Evolutionary conservation across 1,139 yeast species (phyloP), one percentile per base, ranked within the genome.

Genomic region (Pichia sp.): DNA sequence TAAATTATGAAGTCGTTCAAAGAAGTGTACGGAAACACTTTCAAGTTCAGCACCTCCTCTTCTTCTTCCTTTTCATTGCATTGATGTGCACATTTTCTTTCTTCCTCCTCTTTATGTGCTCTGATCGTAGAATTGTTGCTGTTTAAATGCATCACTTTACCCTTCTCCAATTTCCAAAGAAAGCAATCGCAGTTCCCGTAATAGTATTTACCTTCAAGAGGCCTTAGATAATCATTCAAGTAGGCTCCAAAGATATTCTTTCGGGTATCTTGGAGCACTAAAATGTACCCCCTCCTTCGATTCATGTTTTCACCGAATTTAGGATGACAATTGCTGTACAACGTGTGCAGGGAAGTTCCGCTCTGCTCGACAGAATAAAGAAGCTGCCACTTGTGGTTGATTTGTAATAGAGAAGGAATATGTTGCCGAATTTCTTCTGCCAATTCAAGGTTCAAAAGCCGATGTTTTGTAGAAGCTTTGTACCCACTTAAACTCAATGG

Each of bases 161-260:
- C 74, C 43, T 63, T 67, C 57, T 82, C 86, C 41, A 78, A 67
- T 64, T 87, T 88, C 97, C 97, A 93, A 40, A 93, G 75, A 64
- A 92, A 90, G 65, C 98, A 90, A 69, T 93, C 97, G 1, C 98
- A 97, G 69, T 90, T 92, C 1, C 99, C 99, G 63, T 85, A 87
- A 71, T 85, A 93, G 56, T 90, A 76, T 64, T 80, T 80, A 50
- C 82, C 83, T 49, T 85, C 90, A 62, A 84, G 77, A 5, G 90
- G 85, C 58, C 79, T 82, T 55, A 87, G 78, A 55, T 81, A 76
- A 61, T 90, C 97, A 69, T 90, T 93, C 53, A 84, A 64, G 67
- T 83, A 95, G 11, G 92, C 87, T 0, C 99, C 99, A 74, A 93
- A 93, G 48, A 81, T 71, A 40, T 82, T 78, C 50, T 82, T 81